A percentile compares a stretch with the other conserved stretches of the same genome.
Conservation (phyloP, 2,329 filamentous ascomycete genomes). For the Phaeosphaeriaceae sp. region DNA sequence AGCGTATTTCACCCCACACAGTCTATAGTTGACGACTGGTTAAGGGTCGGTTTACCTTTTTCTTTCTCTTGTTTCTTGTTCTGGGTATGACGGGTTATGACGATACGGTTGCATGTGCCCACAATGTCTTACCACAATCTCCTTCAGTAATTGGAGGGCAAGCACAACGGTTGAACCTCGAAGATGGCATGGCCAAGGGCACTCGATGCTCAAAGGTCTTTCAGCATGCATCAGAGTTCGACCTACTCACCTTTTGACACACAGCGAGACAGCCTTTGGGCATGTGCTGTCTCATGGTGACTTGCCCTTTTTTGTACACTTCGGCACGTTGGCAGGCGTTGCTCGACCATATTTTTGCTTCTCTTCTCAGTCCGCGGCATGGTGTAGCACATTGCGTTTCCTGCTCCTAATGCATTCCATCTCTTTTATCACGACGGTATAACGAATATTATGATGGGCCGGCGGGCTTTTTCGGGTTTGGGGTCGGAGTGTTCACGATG, state of each 20-base stretch:
- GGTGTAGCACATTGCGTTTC: conserved; percentile 24
- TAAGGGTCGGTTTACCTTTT: conserved; percentile 15
- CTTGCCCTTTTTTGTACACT: conserved; percentile 35
- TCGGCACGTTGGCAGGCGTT: conserved; percentile 25
- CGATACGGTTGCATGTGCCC: conserved; percentile 34
- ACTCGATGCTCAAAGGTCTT: background rate
- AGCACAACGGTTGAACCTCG: conserved; percentile 3
- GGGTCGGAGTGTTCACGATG: conserved; percentile 23
- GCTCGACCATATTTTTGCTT: conserved; percentile 26
- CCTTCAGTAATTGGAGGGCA: conserved; percentile 32
- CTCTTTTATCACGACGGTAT: conserved; percentile 34
- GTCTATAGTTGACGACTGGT: conserved; percentile 18
- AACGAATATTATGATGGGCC: conserved; percentile 30
- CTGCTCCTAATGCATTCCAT: conserved; percentile 17
- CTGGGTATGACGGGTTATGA: conserved; percentile 31
- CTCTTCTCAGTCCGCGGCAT: conserved; percentile 18
- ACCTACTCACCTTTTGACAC: background rate
- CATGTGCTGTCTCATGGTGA: conserved; percentile 10
- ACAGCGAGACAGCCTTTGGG: background rate
- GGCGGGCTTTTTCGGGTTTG: conserved; percentile 10
- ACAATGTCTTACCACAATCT: conserved; percentile 20
- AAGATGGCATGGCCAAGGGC: conserved; percentile 7
- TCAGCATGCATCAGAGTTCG: background rate
- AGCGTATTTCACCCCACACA: conserved; percentile 19
- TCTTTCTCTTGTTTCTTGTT: conserved; percentile 21